Evolutionary conservation across 257 asterid genomes (phyloP).

Genomic region (Plantago major): DNA sequence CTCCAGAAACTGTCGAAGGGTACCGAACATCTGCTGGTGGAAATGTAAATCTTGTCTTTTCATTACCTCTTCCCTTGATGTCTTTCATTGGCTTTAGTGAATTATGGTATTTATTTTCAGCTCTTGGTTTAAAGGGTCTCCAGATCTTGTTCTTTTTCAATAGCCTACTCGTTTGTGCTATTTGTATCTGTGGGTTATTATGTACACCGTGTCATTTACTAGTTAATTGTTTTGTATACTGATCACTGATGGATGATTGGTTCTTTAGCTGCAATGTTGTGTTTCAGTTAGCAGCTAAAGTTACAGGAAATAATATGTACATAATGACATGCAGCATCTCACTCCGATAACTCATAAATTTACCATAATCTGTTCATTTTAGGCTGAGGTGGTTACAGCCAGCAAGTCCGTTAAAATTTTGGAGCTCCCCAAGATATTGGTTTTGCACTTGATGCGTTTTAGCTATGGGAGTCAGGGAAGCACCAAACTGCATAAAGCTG

Average conservation of each 20-base stretch:
- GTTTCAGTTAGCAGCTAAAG: constrained; percentile 6
- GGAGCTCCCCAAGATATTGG: constrained; percentile 68
- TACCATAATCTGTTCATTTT: constrained; percentile 23
- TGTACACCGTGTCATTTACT: background rate
- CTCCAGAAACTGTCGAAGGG: constrained; percentile 80
- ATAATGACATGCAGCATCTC: constrained; percentile 11
- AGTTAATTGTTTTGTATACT: background rate
- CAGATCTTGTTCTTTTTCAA: constrained; percentile 9
- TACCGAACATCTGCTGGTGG: constrained; percentile 62
- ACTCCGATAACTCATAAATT: constrained; percentile 11
- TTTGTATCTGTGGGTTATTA: background rate
- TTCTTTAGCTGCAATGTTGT: constrained; percentile 14
- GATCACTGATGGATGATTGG: constrained; percentile 14
- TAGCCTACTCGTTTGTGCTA: no score
- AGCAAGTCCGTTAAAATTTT: constrained; percentile 67
- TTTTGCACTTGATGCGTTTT: constrained; percentile 81
- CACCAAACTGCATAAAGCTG: constrained; percentile 66
- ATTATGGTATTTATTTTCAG: background rate
- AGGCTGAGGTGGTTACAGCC: constrained; percentile 79
- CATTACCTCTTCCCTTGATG: background rate
- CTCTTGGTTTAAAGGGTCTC: background rate
- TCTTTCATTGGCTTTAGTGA: background rate
- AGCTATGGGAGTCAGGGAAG: constrained; percentile 77
- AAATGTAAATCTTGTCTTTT: constrained; percentile 37
- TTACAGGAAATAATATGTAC: background rate